Conservation (phyloP, 108 stramenopile species). For the Pseudonitzschia multistriata region DNA sequence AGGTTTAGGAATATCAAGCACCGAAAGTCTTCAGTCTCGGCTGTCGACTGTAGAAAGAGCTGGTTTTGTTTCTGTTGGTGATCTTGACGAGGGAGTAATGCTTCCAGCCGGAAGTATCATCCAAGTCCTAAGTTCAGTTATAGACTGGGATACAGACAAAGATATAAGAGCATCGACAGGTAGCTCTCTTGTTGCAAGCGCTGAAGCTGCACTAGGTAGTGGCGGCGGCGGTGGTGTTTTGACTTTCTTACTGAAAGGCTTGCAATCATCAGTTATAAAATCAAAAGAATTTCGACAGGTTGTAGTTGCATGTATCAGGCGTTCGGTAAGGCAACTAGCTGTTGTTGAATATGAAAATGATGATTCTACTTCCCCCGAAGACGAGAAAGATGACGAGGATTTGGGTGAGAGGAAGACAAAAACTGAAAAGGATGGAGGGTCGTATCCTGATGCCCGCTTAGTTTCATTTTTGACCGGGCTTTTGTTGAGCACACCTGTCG, state of each 20-base stretch:
- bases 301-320: constrained; percentile 54
- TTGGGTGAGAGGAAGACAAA: constrained; percentile 1
- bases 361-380: constrained; percentile 32
- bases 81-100: constrained; percentile 39
- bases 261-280: constrained; percentile 57
- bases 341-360: constrained; percentile 61
- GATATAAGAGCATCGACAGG: constrained; percentile 16
- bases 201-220: constrained; percentile 62
- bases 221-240: constrained; percentile 60
- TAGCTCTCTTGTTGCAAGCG: constrained; percentile 45
- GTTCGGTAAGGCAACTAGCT: constrained; percentile 63
- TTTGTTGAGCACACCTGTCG: constrained; percentile 49
- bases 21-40: constrained; percentile 34
- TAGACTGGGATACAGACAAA: constrained; percentile 3
- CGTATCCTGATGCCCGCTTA: constrained; percentile 70
- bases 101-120: constrained; percentile 44
- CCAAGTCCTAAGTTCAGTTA: constrained; percentile 53
- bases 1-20: constrained; percentile 79
- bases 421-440: constrained; percentile 9
- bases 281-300: constrained; percentile 54
- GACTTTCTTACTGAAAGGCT: constrained; percentile 51
- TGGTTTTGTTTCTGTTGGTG: constrained; percentile 37
- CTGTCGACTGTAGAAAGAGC: constrained; percentile 19
- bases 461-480: constrained; percentile 70
- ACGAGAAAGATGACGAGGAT: constrained; percentile 9